These are phyloP conservation scores for Annulohypoxylon bovei DNA, from an alignment of 495 filamentous ascomycete genomes.

Conservation along the genomic window DNA sequence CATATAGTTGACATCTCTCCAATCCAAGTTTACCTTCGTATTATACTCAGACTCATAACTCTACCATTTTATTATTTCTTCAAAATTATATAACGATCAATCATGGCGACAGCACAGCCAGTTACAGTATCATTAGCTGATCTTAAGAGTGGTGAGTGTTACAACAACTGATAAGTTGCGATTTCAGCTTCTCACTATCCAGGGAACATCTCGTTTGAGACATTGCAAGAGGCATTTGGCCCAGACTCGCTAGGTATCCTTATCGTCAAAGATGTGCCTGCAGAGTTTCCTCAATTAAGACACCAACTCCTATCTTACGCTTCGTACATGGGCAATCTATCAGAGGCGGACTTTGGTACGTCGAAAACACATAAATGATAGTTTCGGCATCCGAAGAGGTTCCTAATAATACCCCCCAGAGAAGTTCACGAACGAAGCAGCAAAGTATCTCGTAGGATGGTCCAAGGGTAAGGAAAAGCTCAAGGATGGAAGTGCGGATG, in stretches of 20 bases:
- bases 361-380: background rate
- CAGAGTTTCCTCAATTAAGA: slow-evolving; percentile 73
- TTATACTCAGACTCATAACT: background rate
- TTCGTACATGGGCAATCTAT: slow-evolving; percentile 87
- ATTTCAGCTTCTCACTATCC: slow-evolving; percentile 18
- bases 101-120: slow-evolving; percentile 49
- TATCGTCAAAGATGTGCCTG: slow-evolving; percentile 83
- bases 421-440: slow-evolving; percentile 69
- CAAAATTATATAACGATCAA: background rate
- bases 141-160: slow-evolving; percentile 58
- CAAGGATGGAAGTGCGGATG: slow-evolving; percentile 87
- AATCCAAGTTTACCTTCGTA: background rate
- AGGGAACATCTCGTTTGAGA: slow-evolving; percentile 78
- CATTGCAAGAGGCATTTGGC: slow-evolving; percentile 87
- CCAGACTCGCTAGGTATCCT: slow-evolving; percentile 93
- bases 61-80: background rate
- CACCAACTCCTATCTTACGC: slow-evolving; percentile 82
- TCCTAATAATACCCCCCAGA: slow-evolving; percentile 53
- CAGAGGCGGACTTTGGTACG: slow-evolving; percentile 75
- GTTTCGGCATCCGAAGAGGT: background rate
- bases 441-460: slow-evolving; percentile 74
- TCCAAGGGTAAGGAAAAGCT: slow-evolving; percentile 95
- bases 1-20: background rate
- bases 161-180: background rate
- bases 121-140: slow-evolving; percentile 64